Evolutionary conservation across 2,329 filamentous ascomycete species (phyloP).

Genomic region (Zymoseptoria tritici): DNA sequence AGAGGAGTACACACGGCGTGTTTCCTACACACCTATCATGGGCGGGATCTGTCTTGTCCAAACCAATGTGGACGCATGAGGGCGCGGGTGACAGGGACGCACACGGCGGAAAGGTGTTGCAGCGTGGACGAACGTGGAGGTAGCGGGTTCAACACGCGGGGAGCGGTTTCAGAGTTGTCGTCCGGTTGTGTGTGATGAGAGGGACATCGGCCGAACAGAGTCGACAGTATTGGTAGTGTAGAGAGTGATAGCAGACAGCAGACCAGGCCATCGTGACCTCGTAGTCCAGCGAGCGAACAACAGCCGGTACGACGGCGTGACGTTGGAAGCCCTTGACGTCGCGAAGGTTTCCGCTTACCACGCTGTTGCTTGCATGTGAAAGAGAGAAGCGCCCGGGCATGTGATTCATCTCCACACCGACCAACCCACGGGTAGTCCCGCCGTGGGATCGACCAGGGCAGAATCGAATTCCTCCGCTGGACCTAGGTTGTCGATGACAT

Average conservation of each 20-base stretch:
- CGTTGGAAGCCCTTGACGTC: not conserved
- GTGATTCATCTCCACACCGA: not conserved
- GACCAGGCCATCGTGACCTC: conserved; percentile 4
- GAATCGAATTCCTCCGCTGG: not conserved
- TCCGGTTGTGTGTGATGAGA: not conserved
- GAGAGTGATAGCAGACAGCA: not conserved
- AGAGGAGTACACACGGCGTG: not conserved
- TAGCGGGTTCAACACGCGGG: not conserved
- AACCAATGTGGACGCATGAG: not conserved
- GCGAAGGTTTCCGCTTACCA: not conserved
- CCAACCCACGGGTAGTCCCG: not conserved
- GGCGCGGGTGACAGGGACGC: not conserved
- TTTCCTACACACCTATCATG: conserved; percentile 12
- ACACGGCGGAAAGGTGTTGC: not conserved
- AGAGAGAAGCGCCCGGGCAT: not conserved
- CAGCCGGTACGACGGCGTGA: conserved; percentile 6
- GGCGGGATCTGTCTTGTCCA: not conserved
- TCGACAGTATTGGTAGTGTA: not conserved
- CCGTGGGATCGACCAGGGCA: too few species aligned
- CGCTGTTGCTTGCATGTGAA: conserved; percentile 1
- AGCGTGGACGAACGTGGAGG: not conserved
- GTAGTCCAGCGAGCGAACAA: conserved; percentile 3
- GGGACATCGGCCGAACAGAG: not conserved
- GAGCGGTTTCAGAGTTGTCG: not conserved
- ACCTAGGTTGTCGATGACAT: not conserved